Evolutionary conservation across 2,329 filamentous ascomycete species (phyloP).

Genomic region (Paecilomyces fulvus): DNA sequence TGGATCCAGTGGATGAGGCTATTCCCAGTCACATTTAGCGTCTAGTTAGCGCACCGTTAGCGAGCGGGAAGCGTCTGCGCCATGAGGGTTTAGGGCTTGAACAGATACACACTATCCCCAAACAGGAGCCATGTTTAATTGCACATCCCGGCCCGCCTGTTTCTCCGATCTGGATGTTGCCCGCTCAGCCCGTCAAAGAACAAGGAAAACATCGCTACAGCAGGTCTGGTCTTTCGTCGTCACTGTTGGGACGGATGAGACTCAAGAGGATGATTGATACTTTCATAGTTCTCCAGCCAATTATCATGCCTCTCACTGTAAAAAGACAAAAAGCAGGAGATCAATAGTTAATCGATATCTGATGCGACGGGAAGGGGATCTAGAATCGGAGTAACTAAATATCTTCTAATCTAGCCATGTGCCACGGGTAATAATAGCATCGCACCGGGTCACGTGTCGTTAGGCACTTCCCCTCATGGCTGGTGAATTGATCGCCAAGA

Average conservation of each 20-base stretch:
- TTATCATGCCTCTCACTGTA: neutral
- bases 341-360: neutral
- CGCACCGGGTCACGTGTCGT: neutral
- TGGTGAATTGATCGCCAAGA: too few species aligned
- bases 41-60: neutral
- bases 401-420: neutral
- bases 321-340: neutral
- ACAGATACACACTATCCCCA: neutral
- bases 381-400: neutral
- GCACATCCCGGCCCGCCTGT: neutral
- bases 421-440: neutral
- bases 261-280: neutral
- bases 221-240: too few species aligned
- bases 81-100: neutral
- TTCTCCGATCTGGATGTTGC: neutral
- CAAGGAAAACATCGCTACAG: neutral
- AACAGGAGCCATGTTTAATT: neutral
- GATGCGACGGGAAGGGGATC: neutral
- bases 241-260: too few species aligned
- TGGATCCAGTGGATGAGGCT: neutral
- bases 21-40: neutral
- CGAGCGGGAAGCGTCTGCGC: neutral
- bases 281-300: neutral
- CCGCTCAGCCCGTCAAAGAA: neutral
- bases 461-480: neutral